A percentile compares a stretch with the other conserved stretches of the same genome.
phyloP scores from a whole-genome alignment of 495 filamentous ascomycete species.

The Achaetomiella virescens region DNA sequence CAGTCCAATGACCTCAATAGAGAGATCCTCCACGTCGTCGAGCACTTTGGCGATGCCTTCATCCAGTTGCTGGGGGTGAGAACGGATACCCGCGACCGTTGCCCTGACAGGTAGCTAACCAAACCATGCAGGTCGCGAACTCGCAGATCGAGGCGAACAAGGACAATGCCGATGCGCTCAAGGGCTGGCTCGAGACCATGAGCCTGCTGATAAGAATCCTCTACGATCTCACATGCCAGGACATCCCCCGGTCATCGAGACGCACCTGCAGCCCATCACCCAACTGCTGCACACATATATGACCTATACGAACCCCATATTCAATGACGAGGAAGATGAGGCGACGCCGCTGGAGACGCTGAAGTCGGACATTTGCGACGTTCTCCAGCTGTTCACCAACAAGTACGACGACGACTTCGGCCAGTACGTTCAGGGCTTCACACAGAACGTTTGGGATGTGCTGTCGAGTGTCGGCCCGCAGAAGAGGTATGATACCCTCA shows the following conservation, averaged over 20 bases:
- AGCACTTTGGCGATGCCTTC: slow-evolving; percentile 74
- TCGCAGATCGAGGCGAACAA: slow-evolving; percentile 67
- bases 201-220: slow-evolving; percentile 84
- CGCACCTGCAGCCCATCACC: slow-evolving; percentile 69
- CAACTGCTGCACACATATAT: slow-evolving; percentile 86
- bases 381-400: slow-evolving; percentile 74
- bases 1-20: slow-evolving; percentile 82
- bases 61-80: slow-evolving; percentile 67
- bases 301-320: slow-evolving; percentile 72
- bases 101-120: slow-evolving; percentile 15
- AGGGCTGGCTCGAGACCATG: slow-evolving; percentile 71
- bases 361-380: slow-evolving; percentile 89
- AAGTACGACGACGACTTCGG: slow-evolving; percentile 95
- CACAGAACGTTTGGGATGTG: slow-evolving; percentile 82
- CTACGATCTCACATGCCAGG: slow-evolving; percentile 93
- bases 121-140: slow-evolving; percentile 58
- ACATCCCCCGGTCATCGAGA: slow-evolving; percentile 92
- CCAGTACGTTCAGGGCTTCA: slow-evolving; percentile 68
- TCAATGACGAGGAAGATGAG: slow-evolving; percentile 81
- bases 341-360: slow-evolving; percentile 74
- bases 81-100: slow-evolving; percentile 2
- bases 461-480: slow-evolving; percentile 78
- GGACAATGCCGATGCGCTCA: slow-evolving; percentile 63
- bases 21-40: slow-evolving; percentile 91
- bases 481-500: slow-evolving; percentile 91